Conservation (phyloP, 371 early-diverging fungal species). For the Dichotomocladium elegans region DNA sequence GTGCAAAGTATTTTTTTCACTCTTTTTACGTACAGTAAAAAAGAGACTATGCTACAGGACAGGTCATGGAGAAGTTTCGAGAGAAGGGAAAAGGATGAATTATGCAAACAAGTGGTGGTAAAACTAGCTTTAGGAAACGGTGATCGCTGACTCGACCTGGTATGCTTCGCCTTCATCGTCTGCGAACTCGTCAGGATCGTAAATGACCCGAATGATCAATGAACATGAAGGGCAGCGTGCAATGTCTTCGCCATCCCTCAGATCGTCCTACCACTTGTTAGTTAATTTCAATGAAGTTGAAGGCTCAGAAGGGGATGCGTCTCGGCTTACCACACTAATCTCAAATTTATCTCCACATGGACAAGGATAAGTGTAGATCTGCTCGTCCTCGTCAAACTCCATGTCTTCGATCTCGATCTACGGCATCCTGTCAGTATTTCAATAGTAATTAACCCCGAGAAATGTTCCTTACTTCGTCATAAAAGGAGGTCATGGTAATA, state of each 20-base stretch:
- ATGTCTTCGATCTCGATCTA: conserved; percentile 95
- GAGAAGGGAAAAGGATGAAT: conserved; percentile 2
- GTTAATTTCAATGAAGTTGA: not conserved
- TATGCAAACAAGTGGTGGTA: not conserved
- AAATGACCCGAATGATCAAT: conserved; percentile 83
- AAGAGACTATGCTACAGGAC: not conserved
- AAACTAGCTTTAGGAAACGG: conserved; percentile 20
- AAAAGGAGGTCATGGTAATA: conserved; percentile 68
- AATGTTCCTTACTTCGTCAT: conserved; percentile 64
- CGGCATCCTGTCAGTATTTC: not conserved
- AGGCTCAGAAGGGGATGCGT: not conserved
- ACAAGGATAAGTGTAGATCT: conserved; percentile 94
- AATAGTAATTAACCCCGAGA: conserved; percentile 10
- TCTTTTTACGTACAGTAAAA: not conserved
- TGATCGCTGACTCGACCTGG: conserved; percentile 29
- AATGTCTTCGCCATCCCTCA: conserved; percentile 91
- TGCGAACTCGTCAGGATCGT: conserved; percentile 72
- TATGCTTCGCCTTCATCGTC: conserved; percentile 41
- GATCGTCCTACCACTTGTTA: conserved; percentile 59
- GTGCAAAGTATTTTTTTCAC: not conserved
- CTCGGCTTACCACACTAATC: conserved; percentile 64
- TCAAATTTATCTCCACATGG: conserved; percentile 99
- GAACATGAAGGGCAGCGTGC: conserved; percentile 98
- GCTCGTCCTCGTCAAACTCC: conserved; percentile 86
- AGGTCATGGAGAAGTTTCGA: not conserved